phyloP scores from a whole-genome alignment of 2,329 filamentous ascomycete genomes.

The Trichoderma koningiopsis region DNA sequence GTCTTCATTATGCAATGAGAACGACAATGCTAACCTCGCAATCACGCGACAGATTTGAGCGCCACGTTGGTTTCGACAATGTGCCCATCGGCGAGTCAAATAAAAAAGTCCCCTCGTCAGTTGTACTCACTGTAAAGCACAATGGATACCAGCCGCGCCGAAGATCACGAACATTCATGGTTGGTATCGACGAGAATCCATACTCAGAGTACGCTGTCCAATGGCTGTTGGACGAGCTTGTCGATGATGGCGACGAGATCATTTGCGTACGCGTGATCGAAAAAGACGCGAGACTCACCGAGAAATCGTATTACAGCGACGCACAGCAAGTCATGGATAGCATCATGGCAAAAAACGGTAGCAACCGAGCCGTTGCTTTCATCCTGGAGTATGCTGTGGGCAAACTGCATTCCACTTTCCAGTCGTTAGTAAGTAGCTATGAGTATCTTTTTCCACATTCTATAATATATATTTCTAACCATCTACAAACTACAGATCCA shows the following conservation, averaged over 20 bases:
- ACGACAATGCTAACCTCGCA: slow-evolving; percentile 50
- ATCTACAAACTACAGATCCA: slow-evolving; percentile 64
- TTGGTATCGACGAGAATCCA: slow-evolving; percentile 85
- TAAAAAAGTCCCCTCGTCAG: slow-evolving; percentile 64
- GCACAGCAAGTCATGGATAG: slow-evolving; percentile 73
- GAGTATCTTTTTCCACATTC: not conserved
- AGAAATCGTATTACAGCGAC: slow-evolving; percentile 73
- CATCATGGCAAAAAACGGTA: slow-evolving; percentile 76
- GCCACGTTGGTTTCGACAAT: slow-evolving; percentile 64
- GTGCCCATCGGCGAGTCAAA: slow-evolving; percentile 56
- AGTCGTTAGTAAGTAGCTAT: slow-evolving; percentile 69
- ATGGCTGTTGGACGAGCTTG: slow-evolving; percentile 88
- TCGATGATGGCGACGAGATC: slow-evolving; percentile 91
- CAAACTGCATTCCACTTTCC: slow-evolving; percentile 87
- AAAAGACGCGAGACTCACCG: slow-evolving; percentile 72
- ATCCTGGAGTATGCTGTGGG: slow-evolving; percentile 86
- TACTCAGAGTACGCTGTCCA: slow-evolving; percentile 92
- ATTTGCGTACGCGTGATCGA: slow-evolving; percentile 88
- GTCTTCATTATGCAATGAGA: slow-evolving; percentile 21
- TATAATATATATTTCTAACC: slow-evolving; percentile 3
- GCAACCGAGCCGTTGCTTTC: slow-evolving; percentile 81
- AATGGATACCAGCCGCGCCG: slow-evolving; percentile 80
- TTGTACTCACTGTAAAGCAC: slow-evolving; percentile 84
- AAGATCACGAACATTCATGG: slow-evolving; percentile 84
- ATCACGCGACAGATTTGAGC: slow-evolving; percentile 55